Base-by-base conservation (phyloP, 2,329 filamentous ascomycete genomes). In the Sporothrix sp. region DNA sequence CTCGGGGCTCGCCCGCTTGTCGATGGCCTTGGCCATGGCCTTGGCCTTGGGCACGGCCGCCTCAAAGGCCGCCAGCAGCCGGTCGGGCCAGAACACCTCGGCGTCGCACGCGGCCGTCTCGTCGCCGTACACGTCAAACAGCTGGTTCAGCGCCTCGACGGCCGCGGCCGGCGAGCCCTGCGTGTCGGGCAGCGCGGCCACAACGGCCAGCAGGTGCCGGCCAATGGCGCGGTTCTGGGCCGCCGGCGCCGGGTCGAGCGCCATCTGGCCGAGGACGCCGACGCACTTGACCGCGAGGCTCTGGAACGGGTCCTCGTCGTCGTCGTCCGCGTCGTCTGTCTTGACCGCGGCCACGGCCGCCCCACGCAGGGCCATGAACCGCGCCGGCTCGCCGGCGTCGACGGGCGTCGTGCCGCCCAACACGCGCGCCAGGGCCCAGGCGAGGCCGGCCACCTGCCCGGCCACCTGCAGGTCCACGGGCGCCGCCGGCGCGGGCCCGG, bases 111-210 rank as follows among this genome's bases (percentile, higher is more conserved):
- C 66, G 49, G 68, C 71, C 11, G 69, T 70, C 62, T 81, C 78
- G 60, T 85, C 78, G 23, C 73, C 76, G 63, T 85, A 85, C 7
- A 85, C 72, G 57, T 85, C 82, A 57, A 83, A 82, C 16, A 85
- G 55, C 62, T 83, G 79, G 64, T 84, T 79, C 38, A 85, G 66
- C 14, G 79, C 77, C 65, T 85, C 81, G 28, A 85, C 72, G 5
- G 71, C 70, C 4, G 83, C 78, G 2, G 79, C 80, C 2, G 47
- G 18, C 7, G 52, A 14, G 72, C 64, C 2, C 77, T 69, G 1
- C 74, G 75, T 39, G 73, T 66, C 5, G 79, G 76, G 16, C 25
- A 77, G 65, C 9, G 65, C 64, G 28, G 51, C 50, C 28, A 83
- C 64, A 5, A 80, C 62, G 2, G 73, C 77, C 48, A 84, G 56